These are phyloP conservation scores for Asterochloris erici DNA, from an alignment of 139 green algal species.

Conservation along the genomic window DNA sequence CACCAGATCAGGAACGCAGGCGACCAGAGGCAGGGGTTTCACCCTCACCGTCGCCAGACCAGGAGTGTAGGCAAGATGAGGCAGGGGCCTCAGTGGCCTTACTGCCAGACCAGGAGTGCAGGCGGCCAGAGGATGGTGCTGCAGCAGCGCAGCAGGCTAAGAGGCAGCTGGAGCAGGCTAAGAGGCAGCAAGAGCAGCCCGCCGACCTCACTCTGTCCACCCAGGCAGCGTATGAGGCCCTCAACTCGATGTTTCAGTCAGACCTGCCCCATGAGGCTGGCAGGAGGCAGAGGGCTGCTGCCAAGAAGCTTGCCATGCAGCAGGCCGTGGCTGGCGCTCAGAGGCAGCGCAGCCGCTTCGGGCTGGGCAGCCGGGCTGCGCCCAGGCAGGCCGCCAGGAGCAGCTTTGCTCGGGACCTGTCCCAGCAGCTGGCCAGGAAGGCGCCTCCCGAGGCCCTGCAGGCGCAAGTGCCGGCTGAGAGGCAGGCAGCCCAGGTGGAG, in stretches of 20 bases:
- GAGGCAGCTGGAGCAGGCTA: background rate
- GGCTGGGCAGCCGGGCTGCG: background rate
- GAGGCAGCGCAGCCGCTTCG: background rate
- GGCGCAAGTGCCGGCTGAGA: background rate
- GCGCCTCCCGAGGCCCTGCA: background rate
- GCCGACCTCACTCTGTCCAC: slow-evolving; percentile 62
- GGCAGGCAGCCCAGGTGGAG: background rate
- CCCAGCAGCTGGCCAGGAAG: background rate
- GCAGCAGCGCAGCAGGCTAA: too few relatives aligned
- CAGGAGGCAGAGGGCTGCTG: background rate
- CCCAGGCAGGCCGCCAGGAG: slow-evolving; percentile 5
- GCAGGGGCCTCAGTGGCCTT: background rate
- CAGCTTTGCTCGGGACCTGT: slow-evolving; percentile 30
- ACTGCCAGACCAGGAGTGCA: background rate
- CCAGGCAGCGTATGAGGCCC: slow-evolving; percentile 46
- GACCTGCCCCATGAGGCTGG: slow-evolving; percentile 14
- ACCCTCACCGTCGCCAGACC: background rate
- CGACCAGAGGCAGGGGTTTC: background rate
- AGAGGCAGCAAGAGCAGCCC: slow-evolving; percentile 29
- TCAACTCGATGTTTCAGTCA: slow-evolving; percentile 63
- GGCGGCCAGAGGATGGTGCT: background rate
- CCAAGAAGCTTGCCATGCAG: background rate
- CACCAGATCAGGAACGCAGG: background rate
- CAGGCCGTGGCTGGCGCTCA: background rate
- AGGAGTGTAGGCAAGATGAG: background rate